Evolutionary conservation across 192 early-diverging fungal genomes (phyloP).

Genomic region (Mortierella hygrophila): DNA sequence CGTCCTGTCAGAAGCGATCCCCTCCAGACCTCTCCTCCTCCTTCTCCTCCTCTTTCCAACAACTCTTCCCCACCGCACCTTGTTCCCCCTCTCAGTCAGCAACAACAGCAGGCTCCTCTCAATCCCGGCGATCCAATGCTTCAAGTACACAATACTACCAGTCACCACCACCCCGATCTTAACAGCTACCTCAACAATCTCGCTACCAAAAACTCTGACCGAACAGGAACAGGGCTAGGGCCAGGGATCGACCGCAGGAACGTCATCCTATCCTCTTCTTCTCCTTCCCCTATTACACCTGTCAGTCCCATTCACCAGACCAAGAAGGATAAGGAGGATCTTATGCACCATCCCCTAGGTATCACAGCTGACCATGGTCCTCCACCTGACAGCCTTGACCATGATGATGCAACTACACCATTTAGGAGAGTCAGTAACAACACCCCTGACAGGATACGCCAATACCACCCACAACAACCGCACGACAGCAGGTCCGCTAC

Average conservation of each 20-base stretch:
- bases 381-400: background rate
- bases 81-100: background rate
- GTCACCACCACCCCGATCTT: background rate
- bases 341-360: slow-evolving; percentile 24
- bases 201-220: background rate
- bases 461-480: background rate
- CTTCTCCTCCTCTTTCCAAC: background rate
- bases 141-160: background rate
- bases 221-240: background rate
- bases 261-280: background rate
- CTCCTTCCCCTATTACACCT: background rate
- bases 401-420: background rate
- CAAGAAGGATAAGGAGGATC: background rate
- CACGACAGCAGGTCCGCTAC: background rate
- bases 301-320: background rate
- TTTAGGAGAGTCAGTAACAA: slow-evolving; percentile 1
- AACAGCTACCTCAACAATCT: background rate
- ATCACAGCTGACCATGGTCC: slow-evolving; percentile 5
- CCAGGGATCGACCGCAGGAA: background rate
- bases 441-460: slow-evolving; percentile 1
- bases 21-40: background rate
- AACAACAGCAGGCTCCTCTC: no score
- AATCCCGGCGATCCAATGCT: slow-evolving; percentile 13
- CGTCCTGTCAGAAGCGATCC: background rate
- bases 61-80: background rate